Base-by-base conservation (phyloP, 306 rosid genomes). In the Begonia fuchsioides region DNA sequence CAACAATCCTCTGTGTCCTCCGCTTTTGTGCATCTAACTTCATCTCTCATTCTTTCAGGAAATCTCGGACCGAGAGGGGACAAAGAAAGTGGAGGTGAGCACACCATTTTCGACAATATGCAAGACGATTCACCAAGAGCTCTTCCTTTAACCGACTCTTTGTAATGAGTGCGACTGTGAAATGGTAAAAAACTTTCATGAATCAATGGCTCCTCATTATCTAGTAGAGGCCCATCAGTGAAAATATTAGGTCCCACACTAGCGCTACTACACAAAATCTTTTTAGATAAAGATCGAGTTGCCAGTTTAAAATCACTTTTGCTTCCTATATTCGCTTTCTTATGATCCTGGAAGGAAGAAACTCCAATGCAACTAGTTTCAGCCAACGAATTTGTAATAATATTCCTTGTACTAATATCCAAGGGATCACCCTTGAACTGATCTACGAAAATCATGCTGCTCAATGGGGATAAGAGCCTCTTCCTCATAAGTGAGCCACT, bases 21-120 rank as follows among this genome's bases (percentile, higher is more conserved):
- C 43, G 49, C 32, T 51, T 48, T 71, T 60, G 65, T 68, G 62
- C 62, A 69, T 51, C 64, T 59, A 54, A 69, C 67, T 44, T 68
- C 49, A 56, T 59, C 47, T 65, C 61, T 68, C 61, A 77, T 57
- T 63, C 92, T 81, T 64, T 76, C 97, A n/a, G 92, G 69, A 46
- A 72, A 65, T 66, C 63, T 92, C 20, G 87, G 94, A 55, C 98
- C 95, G 52, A 90, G 94, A 57, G 98, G 96, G 16, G 98, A 92
- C 63, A 85, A 53, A 20, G 83, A 82, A 59, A 75, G 83, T 13
- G 80, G 78, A 47, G 80, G 64, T 41, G 67, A 68, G 68, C 55
- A 61, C 63, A 52, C 58, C 19, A 16, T 59, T 49, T 62, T 68
- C 15, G 79, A 78, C 18, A 82, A 75, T 44, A 58, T 18, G 4